A percentile compares a stretch with the other conserved stretches of the same genome.
These are phyloP conservation scores for Cyclotella cryptica DNA, from an alignment of 108 stramenopile genomes.

Conservation along the genomic window DNA sequence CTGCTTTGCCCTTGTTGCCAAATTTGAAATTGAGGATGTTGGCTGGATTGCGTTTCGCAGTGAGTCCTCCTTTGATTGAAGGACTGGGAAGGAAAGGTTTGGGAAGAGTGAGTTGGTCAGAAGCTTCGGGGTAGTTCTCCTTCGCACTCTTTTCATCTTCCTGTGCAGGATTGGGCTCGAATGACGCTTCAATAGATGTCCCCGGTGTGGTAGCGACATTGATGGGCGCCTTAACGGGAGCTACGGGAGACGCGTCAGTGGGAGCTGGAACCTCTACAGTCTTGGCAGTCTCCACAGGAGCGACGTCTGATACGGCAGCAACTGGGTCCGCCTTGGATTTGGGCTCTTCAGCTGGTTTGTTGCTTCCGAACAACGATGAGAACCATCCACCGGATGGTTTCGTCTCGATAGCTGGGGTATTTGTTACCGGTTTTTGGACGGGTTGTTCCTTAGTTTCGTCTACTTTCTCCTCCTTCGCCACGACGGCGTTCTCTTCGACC, in stretches of 20 bases:
- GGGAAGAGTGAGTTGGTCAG: constrained; percentile 1
- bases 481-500: background rate
- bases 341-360: background rate
- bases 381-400: constrained; percentile 27
- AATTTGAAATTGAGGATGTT: constrained; percentile 22
- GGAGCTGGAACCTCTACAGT: background rate
- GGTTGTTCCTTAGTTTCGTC: background rate
- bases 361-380: constrained; percentile 17
- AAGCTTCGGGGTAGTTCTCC: constrained; percentile 7
- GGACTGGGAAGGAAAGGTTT: background rate
- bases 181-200: no score
- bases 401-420: background rate
- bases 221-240: background rate
- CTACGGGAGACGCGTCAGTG: background rate
- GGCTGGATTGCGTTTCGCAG: background rate
- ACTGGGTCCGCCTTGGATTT: background rate
- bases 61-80: background rate
- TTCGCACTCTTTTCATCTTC: constrained; percentile 1
- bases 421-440: background rate
- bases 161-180: background rate
- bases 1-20: background rate
- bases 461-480: background rate
- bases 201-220: background rate
- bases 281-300: background rate
- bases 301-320: background rate